These are phyloP conservation scores for Fusarium acutatum DNA, from an alignment of 2,329 filamentous ascomycete genomes.

Conservation along the genomic window DNA sequence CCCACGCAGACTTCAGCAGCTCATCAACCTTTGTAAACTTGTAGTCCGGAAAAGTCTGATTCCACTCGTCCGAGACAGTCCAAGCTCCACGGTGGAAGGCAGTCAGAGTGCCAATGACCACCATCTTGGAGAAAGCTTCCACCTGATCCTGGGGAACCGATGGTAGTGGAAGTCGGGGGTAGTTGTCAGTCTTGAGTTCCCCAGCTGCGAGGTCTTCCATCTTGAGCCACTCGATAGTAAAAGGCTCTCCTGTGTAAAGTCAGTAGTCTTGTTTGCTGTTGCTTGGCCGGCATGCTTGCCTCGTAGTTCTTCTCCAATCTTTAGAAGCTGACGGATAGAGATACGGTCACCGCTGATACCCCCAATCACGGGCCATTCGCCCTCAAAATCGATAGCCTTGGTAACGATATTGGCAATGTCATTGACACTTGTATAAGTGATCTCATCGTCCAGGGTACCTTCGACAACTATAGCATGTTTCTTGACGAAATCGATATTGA, in stretches of 20 bases:
- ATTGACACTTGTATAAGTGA: neutral
- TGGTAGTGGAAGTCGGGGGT: neutral
- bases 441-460: neutral
- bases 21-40: neutral
- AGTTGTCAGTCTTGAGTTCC: neutral
- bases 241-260: neutral
- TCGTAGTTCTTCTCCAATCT: neutral
- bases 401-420: neutral
- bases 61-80: neutral
- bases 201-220: neutral
- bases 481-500: neutral
- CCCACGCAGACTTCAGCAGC: neutral
- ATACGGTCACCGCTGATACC: neutral
- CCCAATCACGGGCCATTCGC: neutral
- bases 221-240: neutral
- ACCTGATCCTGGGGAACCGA: neutral
- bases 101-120: neutral
- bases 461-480: neutral
- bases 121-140: slow-evolving; percentile 10
- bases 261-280: accelerated
- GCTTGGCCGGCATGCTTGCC: accelerated
- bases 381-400: neutral
- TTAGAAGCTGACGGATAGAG: neutral
- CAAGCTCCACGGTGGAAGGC: neutral
- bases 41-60: neutral